Base-by-base conservation (phyloP, 192 early-diverging fungal genomes). In the Linnemannia schmuckeri region DNA sequence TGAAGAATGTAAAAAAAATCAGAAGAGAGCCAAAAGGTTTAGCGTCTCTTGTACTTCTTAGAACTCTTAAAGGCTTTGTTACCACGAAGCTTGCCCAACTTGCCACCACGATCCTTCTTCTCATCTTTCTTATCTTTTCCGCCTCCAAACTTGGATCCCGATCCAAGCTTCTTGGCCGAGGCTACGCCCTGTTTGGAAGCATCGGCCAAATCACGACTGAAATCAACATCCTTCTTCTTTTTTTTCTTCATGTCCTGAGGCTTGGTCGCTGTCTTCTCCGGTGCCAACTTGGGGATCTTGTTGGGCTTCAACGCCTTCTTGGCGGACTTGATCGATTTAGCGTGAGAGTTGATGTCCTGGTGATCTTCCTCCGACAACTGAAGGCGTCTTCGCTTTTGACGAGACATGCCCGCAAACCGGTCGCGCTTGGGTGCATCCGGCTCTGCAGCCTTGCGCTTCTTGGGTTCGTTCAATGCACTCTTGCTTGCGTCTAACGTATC, bases 321-420 rank as follows among this genome's bases (percentile, higher is more conserved):
- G 33, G 89, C 91, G n/a, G 87, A 82, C 63, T 88, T 85, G 46
- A 92, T 90, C 12, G 89, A 86, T 27, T 88, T 88, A 33, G 73
- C 35, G 35, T 83, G 88, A n/a, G 81, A 83, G 47, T 24, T 80
- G 55, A 90, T 88, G 13, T 89, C 87, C 54, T 90, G 77, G 15
- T 83, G 88, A 61, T 92, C 88, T 44, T 91, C 90, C 77, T 91
- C 88, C 33, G 88, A 76, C 20, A 85, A 68, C 70, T 92, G 89
- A 17, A 90, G 46, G 52, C 90, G 82, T 89, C 91, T 87, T 68
- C 78, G 61, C 84, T 91, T 93, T 9, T 66, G 66, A 41, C 90
- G 89, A 49, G 88, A 87, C 88, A 92, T 88, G 52, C 91, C 89
- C 30, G 90, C 89, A 66, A 87, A 89, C 79, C 91, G 89, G 73